Evolutionary conservation across 148 eudicot genomes (phyloP).

Genomic region (Limonium bicolor): DNA sequence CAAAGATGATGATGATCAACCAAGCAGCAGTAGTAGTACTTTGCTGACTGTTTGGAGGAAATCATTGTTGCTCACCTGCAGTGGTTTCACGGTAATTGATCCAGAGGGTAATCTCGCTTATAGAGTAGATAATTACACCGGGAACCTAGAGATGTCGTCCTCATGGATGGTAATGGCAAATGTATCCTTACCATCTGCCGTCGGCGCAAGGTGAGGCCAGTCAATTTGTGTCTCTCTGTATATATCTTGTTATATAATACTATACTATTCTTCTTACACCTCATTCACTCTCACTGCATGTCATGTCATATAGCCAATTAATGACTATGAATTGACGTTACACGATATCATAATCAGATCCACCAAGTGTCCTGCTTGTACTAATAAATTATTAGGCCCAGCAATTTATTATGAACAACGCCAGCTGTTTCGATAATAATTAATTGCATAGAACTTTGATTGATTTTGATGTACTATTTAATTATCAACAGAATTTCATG

Average conservation of each 20-base stretch:
- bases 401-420: too few relatives aligned
- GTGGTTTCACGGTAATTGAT: conserved; percentile 64
- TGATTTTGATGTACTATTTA: not conserved
- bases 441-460: not conserved
- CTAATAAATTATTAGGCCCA: not conserved
- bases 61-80: conserved; percentile 42
- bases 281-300: too few relatives aligned
- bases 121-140: conserved; percentile 59
- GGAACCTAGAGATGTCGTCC: conserved; percentile 32
- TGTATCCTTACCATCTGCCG: conserved; percentile 31
- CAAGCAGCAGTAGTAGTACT: too few relatives aligned
- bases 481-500: conserved; percentile 23
- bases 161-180: conserved; percentile 56
- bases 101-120: conserved; percentile 38
- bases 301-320: too few relatives aligned
- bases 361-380: not conserved
- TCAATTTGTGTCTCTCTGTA: not conserved
- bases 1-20: too few relatives aligned
- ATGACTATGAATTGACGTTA: not conserved
- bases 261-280: not conserved
- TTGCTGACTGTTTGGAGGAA: conserved; percentile 68
- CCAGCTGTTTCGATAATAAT: not conserved
- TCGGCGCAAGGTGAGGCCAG: conserved; percentile 38
- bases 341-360: not conserved
- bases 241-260: not conserved